These are phyloP conservation scores for Oryza officinalis DNA, from an alignment of 176 grass and related monocot genomes.

Conservation along the genomic window DNA sequence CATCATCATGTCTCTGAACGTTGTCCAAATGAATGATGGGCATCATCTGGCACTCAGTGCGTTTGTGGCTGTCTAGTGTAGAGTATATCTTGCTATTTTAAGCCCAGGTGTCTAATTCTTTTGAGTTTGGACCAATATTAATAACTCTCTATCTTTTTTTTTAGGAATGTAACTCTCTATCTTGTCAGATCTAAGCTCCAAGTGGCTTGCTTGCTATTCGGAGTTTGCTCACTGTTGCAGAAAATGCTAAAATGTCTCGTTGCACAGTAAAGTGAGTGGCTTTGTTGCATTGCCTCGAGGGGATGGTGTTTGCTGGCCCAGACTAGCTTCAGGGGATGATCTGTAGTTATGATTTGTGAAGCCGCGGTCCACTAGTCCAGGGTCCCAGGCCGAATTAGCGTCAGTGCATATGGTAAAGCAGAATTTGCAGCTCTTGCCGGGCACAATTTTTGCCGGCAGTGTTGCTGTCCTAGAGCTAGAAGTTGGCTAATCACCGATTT, in stretches of 20 bases:
- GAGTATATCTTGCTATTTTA: conserved; percentile 4
- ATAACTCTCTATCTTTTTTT: too few species aligned
- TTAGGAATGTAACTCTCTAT: too few species aligned
- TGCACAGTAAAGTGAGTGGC: conserved; percentile 13
- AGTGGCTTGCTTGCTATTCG: neutral
- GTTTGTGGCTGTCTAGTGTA: neutral
- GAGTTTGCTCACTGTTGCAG: conserved; percentile 3
- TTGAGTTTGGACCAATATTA: neutral
- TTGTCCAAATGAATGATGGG: neutral
- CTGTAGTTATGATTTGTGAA: neutral
- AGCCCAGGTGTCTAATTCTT: neutral
- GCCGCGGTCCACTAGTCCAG: neutral
- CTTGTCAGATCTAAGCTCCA: conserved; percentile 6
- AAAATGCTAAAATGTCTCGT: neutral
- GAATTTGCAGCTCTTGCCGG: too few species aligned
- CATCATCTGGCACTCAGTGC: neutral
- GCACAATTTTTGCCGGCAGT: too few species aligned
- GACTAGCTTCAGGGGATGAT: neutral
- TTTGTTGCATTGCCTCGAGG: conserved; percentile 27
- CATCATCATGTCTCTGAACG: neutral
- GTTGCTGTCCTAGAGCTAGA: too few species aligned
- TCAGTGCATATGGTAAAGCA: too few species aligned
- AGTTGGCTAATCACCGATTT: too few species aligned
- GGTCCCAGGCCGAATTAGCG: neutral
- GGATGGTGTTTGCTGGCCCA: neutral